Evolutionary conservation across 495 filamentous ascomycete genomes (phyloP), one percentile per base, ranked within the genome.

Genomic region (Durotheca rogersii): DNA sequence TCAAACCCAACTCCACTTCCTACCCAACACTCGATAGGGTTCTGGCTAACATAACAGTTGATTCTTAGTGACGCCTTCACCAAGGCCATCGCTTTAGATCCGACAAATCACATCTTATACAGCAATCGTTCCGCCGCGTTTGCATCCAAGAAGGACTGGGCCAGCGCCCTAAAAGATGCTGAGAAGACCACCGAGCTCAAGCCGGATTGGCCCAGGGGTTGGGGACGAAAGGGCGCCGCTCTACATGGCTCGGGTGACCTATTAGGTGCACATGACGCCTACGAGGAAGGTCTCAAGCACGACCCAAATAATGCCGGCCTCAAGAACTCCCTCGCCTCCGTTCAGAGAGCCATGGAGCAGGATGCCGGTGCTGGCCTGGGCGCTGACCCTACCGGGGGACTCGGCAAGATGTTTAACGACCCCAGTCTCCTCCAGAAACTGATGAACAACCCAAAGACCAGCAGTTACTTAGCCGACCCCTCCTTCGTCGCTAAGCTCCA

Each of bases 111-210:
- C 70, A 88, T 98, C 50, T 84, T 98, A 41, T 97, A 93, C 78
- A 96, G 92, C 59, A 98, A 98, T 72, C 85, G 93, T 47, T 97
- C 94, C 6, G 93, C 89, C 40, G 90, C 93, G n/a, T 95, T 93
- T 64, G 84, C 90, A 16, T 96, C 94, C 6, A 87, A 92, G 65
- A 84, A 83, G 56, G 83, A 96, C 30, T 98, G 87, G 74, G 75
- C 85, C 54, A 80, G 83, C 53, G 93, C 93, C 14, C 72, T 96
- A 12, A 77, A 86, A 43, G 93, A 98, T 80, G 93, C 94, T 41
- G 84, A 85, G 61, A 96, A 95, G 78, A 89, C 89, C 0, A 91
- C 84, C 40, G 81, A 93, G 75, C 73, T 97, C 67, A 97, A 97
- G 77, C 87, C 93, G 10, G 92, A 97, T 75, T 98, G 94, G 94